Conservation (phyloP, 2,329 filamentous ascomycete genomes). For the Pseudogymnoascus sp. region DNA sequence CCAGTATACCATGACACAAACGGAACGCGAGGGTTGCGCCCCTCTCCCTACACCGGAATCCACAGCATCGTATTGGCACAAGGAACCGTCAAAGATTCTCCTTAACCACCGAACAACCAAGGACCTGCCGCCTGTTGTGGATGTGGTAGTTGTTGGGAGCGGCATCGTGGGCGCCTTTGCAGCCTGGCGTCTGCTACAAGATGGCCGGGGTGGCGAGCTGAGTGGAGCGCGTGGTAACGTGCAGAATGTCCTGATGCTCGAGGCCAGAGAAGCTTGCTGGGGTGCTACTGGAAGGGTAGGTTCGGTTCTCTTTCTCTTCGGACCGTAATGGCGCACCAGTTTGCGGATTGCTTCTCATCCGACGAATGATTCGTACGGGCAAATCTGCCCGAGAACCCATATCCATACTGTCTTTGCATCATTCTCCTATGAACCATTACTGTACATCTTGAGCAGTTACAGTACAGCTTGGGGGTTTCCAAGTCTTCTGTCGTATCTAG, state of each 20-base stretch:
- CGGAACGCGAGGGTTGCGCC: not conserved
- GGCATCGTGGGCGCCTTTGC: slow-evolving; percentile 70
- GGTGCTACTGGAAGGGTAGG: slow-evolving; percentile 73
- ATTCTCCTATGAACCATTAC: not conserved
- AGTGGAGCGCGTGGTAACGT: not conserved
- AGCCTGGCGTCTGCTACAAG: slow-evolving; percentile 49
- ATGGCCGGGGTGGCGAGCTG: slow-evolving; percentile 31
- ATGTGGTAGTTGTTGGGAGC: slow-evolving; percentile 64
- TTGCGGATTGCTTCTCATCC: not conserved
- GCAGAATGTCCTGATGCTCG: slow-evolving; percentile 58
- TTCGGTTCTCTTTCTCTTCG: slow-evolving; percentile 30
- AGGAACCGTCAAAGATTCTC: slow-evolving; percentile 53
- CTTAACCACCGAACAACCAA: slow-evolving; percentile 59
- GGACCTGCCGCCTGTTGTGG: slow-evolving; percentile 51
- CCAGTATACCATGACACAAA: not conserved
- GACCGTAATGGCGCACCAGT: not conserved
- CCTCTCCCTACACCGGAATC: slow-evolving; percentile 50
- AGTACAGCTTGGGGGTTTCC: not conserved
- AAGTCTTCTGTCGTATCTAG: not conserved
- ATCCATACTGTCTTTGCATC: slow-evolving; percentile 2
- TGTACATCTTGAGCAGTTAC: not conserved
- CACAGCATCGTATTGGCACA: slow-evolving; percentile 66
- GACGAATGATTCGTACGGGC: not conserved
- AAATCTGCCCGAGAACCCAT: not conserved
- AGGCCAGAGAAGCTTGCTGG: slow-evolving; percentile 72